phyloP scores from a whole-genome alignment of 176 grass and related monocot genomes.

The Ananas comosus region DNA sequence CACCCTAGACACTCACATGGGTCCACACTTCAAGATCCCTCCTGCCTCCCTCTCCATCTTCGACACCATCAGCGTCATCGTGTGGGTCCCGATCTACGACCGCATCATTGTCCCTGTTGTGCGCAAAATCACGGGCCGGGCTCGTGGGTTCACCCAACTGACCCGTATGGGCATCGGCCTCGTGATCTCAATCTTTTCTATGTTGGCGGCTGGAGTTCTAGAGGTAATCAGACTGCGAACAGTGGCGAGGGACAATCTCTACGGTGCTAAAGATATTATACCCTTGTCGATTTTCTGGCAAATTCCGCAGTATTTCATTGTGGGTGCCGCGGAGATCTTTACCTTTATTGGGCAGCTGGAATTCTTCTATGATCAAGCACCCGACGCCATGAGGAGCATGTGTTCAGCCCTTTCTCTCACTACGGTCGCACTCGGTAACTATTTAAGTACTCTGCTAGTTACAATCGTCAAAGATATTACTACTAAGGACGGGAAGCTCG shows the following conservation, averaged over 20 bases:
- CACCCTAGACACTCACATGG: constrained; percentile 49
- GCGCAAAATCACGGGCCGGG: constrained; percentile 33
- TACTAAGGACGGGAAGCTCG: constrained; percentile 37
- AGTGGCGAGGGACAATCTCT: constrained; percentile 29
- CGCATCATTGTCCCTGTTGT: constrained; percentile 43
- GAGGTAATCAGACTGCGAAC: constrained; percentile 44
- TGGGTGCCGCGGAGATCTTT: constrained; percentile 69
- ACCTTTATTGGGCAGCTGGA: constrained; percentile 74
- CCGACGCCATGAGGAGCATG: constrained; percentile 74
- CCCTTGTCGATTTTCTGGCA: constrained; percentile 87
- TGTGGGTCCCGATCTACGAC: constrained; percentile 79
- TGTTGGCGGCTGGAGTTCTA: constrained; percentile 55
- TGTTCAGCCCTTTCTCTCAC: constrained; percentile 69
- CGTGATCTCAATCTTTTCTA: constrained; percentile 62
- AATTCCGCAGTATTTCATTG: constrained; percentile 75
- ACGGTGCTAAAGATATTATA: constrained; percentile 24
- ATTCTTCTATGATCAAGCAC: constrained; percentile 95
- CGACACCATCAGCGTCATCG: constrained; percentile 73
- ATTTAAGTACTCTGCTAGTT: constrained; percentile 72
- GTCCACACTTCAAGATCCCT: constrained; percentile 42
- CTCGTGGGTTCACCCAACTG: constrained; percentile 69
- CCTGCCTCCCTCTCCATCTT: constrained; percentile 62
- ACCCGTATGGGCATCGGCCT: constrained; percentile 94
- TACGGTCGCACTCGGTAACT: constrained; percentile 53
- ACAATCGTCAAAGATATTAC: constrained; percentile 46